Evolutionary conservation across 1,284 basidiomycete genomes (phyloP), one percentile per base, ranked within the genome.

Genomic region (Heliocybe sulcata): DNA sequence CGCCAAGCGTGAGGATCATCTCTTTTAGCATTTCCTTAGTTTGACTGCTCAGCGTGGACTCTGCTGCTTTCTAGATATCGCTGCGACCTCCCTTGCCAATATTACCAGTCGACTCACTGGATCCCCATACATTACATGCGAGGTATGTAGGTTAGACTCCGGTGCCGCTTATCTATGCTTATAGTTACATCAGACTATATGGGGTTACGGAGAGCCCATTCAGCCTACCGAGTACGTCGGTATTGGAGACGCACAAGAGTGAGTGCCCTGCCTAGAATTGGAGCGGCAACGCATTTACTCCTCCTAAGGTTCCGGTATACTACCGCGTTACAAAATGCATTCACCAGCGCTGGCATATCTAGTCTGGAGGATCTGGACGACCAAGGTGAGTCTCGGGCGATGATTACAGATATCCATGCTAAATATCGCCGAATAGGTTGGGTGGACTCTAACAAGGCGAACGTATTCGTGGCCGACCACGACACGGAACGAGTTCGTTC

Each of bases 391-490:
- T 47, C 14, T 49, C 22, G 50, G 57, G 55, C 52, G 54, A 57
- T 61, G 33, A 52, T 57, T 57, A 12, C 35, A 25, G 2, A 22
- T 8, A 6, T 6, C 16, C 6, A 42, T 42, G 38, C 4, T 42
- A n/a, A 42, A 9, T 16, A 20, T 42, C 16, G 16, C 19, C 6
- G 16, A 16, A n/a, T 26, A 67, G 65, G 64, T 14, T 69, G 66
- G 65, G 59, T 71, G 35, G 31, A 63, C n/a, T 61, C 64, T 31
- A 50, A 54, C 35, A 29, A 56, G 33, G 71, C 71, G 0, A 73
- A 72, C 54, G 66, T 71, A 52, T 72, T 73, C 55, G 71, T 73
- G 38, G 64, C 69, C 0, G 70, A 71, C 54, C 72, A 74, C 56
- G 72, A 74, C 56, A 70, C 71, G 1, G 72, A 72, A 54, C 58